These are phyloP conservation scores for Calonectria montana DNA, from an alignment of 2,329 filamentous ascomycete species.

Conservation along the genomic window DNA sequence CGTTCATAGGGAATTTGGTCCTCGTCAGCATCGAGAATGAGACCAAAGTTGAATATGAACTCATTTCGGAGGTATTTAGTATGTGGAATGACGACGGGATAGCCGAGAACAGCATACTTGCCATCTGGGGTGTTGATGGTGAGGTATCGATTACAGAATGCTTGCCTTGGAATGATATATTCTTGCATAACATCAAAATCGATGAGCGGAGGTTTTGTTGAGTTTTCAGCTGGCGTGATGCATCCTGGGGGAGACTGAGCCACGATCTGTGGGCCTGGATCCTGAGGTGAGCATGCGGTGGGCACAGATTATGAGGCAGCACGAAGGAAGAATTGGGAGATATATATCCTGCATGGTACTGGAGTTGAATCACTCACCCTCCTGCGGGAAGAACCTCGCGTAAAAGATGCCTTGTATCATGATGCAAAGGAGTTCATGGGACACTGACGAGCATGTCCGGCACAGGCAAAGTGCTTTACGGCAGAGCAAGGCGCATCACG, in stretches of 20 bases:
- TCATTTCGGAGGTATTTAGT: conserved; percentile 89
- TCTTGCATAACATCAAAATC: conserved; percentile 88
- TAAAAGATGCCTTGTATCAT: conserved; percentile 81
- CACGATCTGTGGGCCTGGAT: conserved; percentile 69
- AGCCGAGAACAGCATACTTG: conserved; percentile 83
- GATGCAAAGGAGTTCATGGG: conserved; percentile 21
- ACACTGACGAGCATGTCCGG: background rate
- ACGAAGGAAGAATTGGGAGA: background rate
- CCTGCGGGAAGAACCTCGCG: conserved; percentile 74
- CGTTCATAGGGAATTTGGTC: conserved; percentile 85
- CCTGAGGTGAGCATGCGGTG: background rate
- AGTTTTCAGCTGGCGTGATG: conserved; percentile 60
- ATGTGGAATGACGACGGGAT: conserved; percentile 88
- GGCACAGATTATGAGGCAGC: background rate
- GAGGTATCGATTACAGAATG: conserved; percentile 93
- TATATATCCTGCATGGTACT: background rate
- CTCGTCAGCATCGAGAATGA: conserved; percentile 75
- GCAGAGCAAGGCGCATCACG: background rate
- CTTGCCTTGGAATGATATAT: conserved; percentile 94
- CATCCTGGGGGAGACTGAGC: conserved; percentile 72
- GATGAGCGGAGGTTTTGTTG: conserved; percentile 70
- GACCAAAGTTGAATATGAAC: conserved; percentile 98
- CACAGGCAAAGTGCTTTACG: background rate
- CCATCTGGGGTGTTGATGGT: conserved; percentile 78
- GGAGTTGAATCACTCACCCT: conserved; percentile 58